These are phyloP conservation scores for Quillaja saponaria DNA, from an alignment of 306 rosid genomes.

Conservation along the genomic window DNA sequence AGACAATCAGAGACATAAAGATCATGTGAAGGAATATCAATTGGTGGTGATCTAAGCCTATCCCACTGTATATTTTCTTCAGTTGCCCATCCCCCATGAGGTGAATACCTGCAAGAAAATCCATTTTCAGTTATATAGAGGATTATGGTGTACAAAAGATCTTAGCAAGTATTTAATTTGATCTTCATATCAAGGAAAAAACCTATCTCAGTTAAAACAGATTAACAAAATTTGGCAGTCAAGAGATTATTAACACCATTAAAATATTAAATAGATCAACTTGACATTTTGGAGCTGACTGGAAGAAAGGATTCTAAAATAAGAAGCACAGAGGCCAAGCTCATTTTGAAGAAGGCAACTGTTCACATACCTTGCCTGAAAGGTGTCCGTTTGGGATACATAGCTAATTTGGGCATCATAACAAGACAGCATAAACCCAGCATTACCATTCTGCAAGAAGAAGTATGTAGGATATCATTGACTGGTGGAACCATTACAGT, in stretches of 20 bases:
- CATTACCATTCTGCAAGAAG: slow-evolving; percentile 78
- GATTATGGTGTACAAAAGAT: neutral
- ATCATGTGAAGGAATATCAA: slow-evolving; percentile 56
- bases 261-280: neutral
- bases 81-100: slow-evolving; percentile 68
- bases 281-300: neutral
- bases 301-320: neutral
- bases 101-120: slow-evolving; percentile 62
- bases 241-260: neutral
- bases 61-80: slow-evolving; percentile 85
- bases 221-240: neutral
- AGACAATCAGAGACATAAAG: slow-evolving; percentile 77
- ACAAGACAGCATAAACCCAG: slow-evolving; percentile 90
- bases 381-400: slow-evolving; percentile 56
- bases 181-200: neutral
- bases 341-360: slow-evolving; percentile 15
- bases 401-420: slow-evolving; percentile 87
- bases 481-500: slow-evolving; percentile 12
- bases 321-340: slow-evolving; percentile 4
- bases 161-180: slow-evolving; percentile 12
- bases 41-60: slow-evolving; percentile 73
- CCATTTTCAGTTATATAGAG: slow-evolving; percentile 12
- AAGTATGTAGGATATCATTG: neutral
- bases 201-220: neutral
- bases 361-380: slow-evolving; percentile 77